Evolutionary conservation across 1,284 basidiomycete species (phyloP).

Genomic region (Heliocybe sulcata): DNA sequence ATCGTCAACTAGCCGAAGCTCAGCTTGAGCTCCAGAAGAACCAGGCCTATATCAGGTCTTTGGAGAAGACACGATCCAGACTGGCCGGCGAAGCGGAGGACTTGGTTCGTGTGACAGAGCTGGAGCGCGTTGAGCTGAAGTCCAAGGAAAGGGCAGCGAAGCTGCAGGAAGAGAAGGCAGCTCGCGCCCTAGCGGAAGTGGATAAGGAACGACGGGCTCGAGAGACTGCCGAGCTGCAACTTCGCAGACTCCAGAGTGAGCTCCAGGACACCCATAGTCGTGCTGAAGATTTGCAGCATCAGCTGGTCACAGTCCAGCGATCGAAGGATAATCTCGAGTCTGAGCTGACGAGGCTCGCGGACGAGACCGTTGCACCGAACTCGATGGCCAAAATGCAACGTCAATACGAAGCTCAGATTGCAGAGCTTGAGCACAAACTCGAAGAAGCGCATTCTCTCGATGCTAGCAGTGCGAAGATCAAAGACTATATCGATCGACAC

Average conservation of each 20-base stretch:
- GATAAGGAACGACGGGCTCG: slow-evolving; percentile 59
- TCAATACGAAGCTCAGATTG: slow-evolving; percentile 61
- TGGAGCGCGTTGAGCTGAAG: slow-evolving; percentile 61
- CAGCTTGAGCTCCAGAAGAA: slow-evolving; percentile 73
- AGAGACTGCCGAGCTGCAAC: slow-evolving; percentile 56
- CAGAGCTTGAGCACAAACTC: slow-evolving; percentile 58
- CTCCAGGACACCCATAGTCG: slow-evolving; percentile 47
- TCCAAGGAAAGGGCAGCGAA: slow-evolving; percentile 60
- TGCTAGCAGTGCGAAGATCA: slow-evolving; percentile 46
- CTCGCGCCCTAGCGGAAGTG: slow-evolving; percentile 47
- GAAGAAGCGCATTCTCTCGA: slow-evolving; percentile 47
- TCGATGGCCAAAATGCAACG: slow-evolving; percentile 55
- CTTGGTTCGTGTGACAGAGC: slow-evolving; percentile 67
- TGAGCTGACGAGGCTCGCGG: slow-evolving; percentile 62
- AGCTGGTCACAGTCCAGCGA: slow-evolving; percentile 43
- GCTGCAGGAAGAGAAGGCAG: slow-evolving; percentile 50
- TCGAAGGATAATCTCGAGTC: slow-evolving; percentile 64
- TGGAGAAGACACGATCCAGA: slow-evolving; percentile 77
- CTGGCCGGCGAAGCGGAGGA: slow-evolving; percentile 85
- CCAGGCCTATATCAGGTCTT: slow-evolving; percentile 69
- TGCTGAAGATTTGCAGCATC: slow-evolving; percentile 43
- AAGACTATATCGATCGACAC: slow-evolving; percentile 58
- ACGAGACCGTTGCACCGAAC: slow-evolving; percentile 46
- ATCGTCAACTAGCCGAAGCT: slow-evolving; percentile 83
- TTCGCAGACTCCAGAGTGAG: slow-evolving; percentile 52